Evolutionary conservation across 2,329 filamentous ascomycete species (phyloP).

Genomic region (Calonectria crousiana): DNA sequence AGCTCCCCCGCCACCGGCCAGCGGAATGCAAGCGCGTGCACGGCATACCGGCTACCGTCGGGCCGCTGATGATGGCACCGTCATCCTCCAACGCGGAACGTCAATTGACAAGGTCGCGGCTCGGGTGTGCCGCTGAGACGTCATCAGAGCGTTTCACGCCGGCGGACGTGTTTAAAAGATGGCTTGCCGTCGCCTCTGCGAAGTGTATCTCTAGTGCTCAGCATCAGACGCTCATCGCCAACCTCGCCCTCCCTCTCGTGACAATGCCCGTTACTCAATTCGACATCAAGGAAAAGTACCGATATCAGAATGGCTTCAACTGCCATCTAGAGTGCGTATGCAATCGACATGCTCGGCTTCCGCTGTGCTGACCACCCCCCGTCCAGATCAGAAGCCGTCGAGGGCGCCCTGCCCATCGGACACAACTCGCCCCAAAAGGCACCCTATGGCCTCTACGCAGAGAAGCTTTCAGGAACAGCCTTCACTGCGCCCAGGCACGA

Average conservation of each 20-base stretch:
- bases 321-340: constrained; percentile 78
- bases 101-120: constrained; percentile 32
- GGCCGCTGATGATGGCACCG: constrained; percentile 34
- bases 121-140: constrained; percentile 36
- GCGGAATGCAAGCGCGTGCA: constrained; percentile 41
- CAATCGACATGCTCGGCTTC: not conserved
- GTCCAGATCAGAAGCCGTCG: constrained; percentile 78
- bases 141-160: constrained; percentile 35
- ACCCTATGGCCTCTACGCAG: constrained; percentile 82
- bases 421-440: constrained; percentile 88
- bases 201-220: constrained; percentile 9
- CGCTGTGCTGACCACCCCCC: constrained; percentile 12
- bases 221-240: constrained; percentile 19
- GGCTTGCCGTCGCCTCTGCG: constrained; percentile 22
- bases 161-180: constrained; percentile 40
- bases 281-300: constrained; percentile 69
- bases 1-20: not conserved
- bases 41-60: constrained; percentile 45
- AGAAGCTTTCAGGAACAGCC: constrained; percentile 80
- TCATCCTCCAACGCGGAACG: constrained; percentile 41
- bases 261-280: constrained; percentile 66
- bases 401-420: constrained; percentile 79
- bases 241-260: not conserved
- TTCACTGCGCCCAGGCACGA: constrained; percentile 78
- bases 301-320: constrained; percentile 83